A percentile compares a stretch with the other conserved stretches of the same genome.
phyloP scores from a whole-genome alignment of 1,139 yeast genomes.

The Waltiozyma sp. region DNA sequence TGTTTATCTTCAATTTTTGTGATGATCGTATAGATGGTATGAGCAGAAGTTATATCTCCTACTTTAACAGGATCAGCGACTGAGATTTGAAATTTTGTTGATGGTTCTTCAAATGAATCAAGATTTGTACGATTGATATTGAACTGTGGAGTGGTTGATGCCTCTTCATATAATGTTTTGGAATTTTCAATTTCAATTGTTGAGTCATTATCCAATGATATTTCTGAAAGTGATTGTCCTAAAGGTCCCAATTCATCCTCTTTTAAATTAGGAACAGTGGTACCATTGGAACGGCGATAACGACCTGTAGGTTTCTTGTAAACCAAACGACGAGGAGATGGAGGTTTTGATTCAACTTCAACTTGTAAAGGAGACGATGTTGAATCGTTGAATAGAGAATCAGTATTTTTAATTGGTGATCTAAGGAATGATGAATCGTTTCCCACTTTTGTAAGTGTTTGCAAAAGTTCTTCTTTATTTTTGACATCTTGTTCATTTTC shows the following conservation, averaged over 20 bases:
- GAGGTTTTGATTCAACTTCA: not conserved
- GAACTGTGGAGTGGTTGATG: not conserved
- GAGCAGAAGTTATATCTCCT: constrained; percentile 82
- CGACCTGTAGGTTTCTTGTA: constrained; percentile 37
- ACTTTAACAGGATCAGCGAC: constrained; percentile 91
- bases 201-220: no score
- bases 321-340: constrained; percentile 11
- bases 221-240: constrained; percentile 14
- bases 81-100: constrained; percentile 38
- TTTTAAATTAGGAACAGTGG: not conserved
- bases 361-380: constrained; percentile 2
- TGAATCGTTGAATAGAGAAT: constrained; percentile 15
- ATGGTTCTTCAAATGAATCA: not conserved
- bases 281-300: no score
- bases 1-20: constrained; percentile 30
- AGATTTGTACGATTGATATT: not conserved
- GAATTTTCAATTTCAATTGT: not conserved
- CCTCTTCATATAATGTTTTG: constrained; percentile 6
- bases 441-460: constrained; percentile 20
- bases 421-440: constrained; percentile 9
- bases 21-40: constrained; percentile 74
- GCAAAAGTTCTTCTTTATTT: constrained; percentile 17
- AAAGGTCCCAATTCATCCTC: constrained; percentile 32
- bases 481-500: constrained; percentile 5
- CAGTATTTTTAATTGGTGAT: constrained; percentile 13